phyloP scores from a whole-genome alignment of 306 rosid species.

The Rosa multiflora region DNA sequence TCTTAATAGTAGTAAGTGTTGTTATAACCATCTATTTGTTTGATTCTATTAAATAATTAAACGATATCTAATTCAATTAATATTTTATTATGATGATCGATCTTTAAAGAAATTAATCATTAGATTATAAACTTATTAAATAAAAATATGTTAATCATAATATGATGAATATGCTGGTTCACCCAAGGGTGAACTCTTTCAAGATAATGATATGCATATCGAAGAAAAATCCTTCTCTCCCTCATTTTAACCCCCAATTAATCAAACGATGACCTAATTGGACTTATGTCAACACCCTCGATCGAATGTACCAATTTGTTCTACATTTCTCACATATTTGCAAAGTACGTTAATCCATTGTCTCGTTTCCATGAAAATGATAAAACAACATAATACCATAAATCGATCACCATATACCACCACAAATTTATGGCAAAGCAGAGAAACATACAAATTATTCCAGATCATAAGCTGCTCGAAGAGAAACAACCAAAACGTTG shows the following conservation, averaged over 20 bases:
- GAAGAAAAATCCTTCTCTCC: not conserved
- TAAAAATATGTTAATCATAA: no score
- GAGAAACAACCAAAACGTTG: not conserved
- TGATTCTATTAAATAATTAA: no score
- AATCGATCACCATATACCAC: not conserved
- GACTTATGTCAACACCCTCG: no score
- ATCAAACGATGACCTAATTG: no score
- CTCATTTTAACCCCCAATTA: not conserved
- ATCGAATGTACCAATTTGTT: not conserved
- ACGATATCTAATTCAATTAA: no score
- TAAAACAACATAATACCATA: not conserved
- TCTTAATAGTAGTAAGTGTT: no score
- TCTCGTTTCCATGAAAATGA: not conserved
- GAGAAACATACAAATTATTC: not conserved
- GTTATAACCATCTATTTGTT: no score
- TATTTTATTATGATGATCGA: no score
- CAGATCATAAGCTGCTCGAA: not conserved
- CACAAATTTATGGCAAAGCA: not conserved
- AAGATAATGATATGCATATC: not conserved
- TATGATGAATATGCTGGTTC: no score
- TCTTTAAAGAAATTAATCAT: no score
- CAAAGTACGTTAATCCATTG: not conserved
- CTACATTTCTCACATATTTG: not conserved
- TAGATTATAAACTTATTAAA: no score
- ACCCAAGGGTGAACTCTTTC: no score